Base-by-base conservation (phyloP, 495 filamentous ascomycete species). In the Aspergillus nidulans region DNA sequence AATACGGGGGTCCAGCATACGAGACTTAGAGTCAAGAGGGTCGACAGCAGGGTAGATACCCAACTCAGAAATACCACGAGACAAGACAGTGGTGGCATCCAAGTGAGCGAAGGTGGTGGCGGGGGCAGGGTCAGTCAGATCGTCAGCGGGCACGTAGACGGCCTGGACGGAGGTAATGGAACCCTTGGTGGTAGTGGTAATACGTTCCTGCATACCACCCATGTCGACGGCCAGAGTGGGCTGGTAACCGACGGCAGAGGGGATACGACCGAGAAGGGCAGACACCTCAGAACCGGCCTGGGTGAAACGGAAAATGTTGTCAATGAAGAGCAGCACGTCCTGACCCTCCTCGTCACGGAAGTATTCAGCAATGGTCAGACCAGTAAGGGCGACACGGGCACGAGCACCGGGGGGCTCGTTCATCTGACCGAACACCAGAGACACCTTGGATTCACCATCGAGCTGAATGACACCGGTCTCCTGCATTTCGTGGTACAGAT, bases 401-500 rank as follows among this genome's bases (percentile, higher is more conserved):
- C 94, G 94, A 74, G 94, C 94, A 82, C 94, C 94, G 56, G 94
- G 94, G 73, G 94, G 94, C 80, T 98, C 94, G 85, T 98, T 97
- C 94, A 98, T 98, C 82, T 98, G 94, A 83, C 94, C 94, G 83
- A 98, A 98, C 62, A 97, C 94, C 62, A 98, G 84, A 59, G 94
- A 90, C 80, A 97, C 94, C 88, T 98, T 98, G 75, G 94, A 98
- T 67, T 96, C 91, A 78, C 94, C 94, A 60, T 98, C 94, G 58
- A 98, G 90, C 77, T 98, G 82, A 79, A 98, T 98, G 85, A 98
- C 94, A 80, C 86, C 85, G 69, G 94, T 98, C 82, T 98, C 92
- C 83, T 98, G 94, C 94, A 98, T 98, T 88, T 98, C 94, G 82
- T 98, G 95, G 88, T 98, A 98, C 84, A 98, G 80, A 87, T 98